Percentiles rank a stretch among this genome's conserved stretches.
phyloP scores from a whole-genome alignment of 352 stramenopile species.

The Phytophthora sansomeana region DNA sequence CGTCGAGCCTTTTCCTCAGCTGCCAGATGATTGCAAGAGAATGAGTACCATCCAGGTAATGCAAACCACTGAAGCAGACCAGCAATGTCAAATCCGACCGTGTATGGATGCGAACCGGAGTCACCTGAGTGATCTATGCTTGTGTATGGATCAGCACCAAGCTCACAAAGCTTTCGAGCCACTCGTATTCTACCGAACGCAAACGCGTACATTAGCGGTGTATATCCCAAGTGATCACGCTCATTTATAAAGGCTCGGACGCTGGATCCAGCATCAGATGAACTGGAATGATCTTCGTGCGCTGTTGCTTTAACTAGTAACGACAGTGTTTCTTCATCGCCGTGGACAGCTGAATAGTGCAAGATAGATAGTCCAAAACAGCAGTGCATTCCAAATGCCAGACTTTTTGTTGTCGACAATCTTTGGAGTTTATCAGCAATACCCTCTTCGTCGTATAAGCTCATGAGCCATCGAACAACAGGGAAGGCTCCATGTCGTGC shows the following conservation, averaged over 20 bases:
- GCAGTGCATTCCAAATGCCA: conserved; percentile 29
- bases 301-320: conserved; percentile 17
- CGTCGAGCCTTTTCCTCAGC: conserved; percentile 41
- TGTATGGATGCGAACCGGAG: conserved; percentile 56
- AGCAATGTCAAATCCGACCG: conserved; percentile 52
- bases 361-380: conserved; percentile 43
- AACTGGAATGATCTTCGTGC: not conserved
- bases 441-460: conserved; percentile 31
- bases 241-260: conserved; percentile 34
- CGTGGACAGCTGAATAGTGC: conserved; percentile 57
- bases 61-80: conserved; percentile 60
- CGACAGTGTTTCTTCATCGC: conserved; percentile 44
- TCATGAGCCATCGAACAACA: conserved; percentile 63
- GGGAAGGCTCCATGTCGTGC: conserved; percentile 46
- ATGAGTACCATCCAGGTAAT: conserved; percentile 69
- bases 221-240: conserved; percentile 54
- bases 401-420: not conserved
- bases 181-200: conserved; percentile 50
- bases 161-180: conserved; percentile 38
- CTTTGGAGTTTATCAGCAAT: not conserved
- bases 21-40: conserved; percentile 32
- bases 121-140: conserved; percentile 58
- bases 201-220: conserved; percentile 62
- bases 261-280: not conserved
- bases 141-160: conserved; percentile 43